Conservation (phyloP, 208 protist genomes). For the Trypanosoma platydactyli region DNA sequence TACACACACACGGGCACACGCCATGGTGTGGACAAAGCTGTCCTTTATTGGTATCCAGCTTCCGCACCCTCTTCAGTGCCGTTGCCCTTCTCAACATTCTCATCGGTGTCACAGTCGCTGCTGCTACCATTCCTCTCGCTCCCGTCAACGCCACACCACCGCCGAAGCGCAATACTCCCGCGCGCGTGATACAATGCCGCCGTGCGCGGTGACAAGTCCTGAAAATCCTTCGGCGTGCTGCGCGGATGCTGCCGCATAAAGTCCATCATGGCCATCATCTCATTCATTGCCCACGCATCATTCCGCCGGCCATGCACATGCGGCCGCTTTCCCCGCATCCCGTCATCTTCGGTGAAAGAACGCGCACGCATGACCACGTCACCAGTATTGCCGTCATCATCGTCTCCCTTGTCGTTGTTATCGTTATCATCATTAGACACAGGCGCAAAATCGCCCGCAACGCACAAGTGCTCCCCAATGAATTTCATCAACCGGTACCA, state of each 20-base stretch:
- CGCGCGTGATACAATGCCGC: slow-evolving; percentile 9
- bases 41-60: no score
- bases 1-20: no score
- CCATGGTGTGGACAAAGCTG: no score
- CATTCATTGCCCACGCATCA: slow-evolving; percentile 21
- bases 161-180: not conserved
- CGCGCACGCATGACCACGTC: no score
- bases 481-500: slow-evolving; percentile 68
- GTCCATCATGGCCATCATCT: slow-evolving; percentile 16
- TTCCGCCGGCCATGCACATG: not conserved
- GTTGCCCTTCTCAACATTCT: not conserved
- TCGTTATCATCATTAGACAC: not conserved
- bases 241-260: slow-evolving; percentile 8
- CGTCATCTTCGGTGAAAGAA: not conserved
- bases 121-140: not conserved
- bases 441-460: slow-evolving; percentile 27
- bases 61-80: no score
- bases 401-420: no score
- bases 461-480: slow-evolving; percentile 58
- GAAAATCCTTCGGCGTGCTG: slow-evolving; percentile 10
- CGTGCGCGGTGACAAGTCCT: slow-evolving; percentile 10
- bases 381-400: not conserved
- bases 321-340: not conserved
- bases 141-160: no score
- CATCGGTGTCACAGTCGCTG: slow-evolving; percentile 1